Evolutionary conservation across 305 asterid genomes (phyloP), one percentile per base, ranked within the genome.

Genomic region (Fraxinus greggii): DNA sequence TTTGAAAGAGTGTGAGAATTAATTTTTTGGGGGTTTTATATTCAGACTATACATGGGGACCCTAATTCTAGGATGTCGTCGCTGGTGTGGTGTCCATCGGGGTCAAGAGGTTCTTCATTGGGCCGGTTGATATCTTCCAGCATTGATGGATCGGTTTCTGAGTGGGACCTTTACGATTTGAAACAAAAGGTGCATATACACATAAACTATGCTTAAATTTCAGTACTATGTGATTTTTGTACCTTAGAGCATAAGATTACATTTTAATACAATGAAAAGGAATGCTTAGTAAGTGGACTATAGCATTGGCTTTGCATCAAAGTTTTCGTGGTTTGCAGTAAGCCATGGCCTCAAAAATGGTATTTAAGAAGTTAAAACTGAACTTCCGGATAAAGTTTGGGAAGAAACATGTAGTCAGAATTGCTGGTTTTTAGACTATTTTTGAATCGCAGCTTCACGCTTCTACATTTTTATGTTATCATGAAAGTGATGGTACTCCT

Each of bases 111-210:
- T 56, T 84, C 88, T 35, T 77, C 87, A 23, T 72, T 88, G 72
- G 90, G 97, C 17, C 86, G 97, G 42, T 86, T 95, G 86, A 88
- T 97, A 1, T 97, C 99, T 10, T 90, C 97, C 26, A 92, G 95
- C 83, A 89, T 97, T n/a, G 98, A 97, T 85, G 98, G 99, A 48
- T 88, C 99, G 21, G 81, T 97, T 42, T 92, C 96, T 0, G 97
- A 95, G 84, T 97, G 98, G 98, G 98, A 97, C 89, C 88, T 97
- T 77, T 89, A 86, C 76, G 89, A 90, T 83, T 89, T 95, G 87
- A 92, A 80, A 75, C 95, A 95, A 81, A 97, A 95, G 97, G 98
- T 97, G 56, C 80, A 51, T 42, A 9, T 12, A 5, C 28, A 40
- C 23, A 5, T 21, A 54, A 54, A 19, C 31, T 51, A 23, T 42